Evolutionary conservation across 169 alveolate genomes (phyloP), one percentile per base, ranked within the genome.

Genomic region (Cryptosporidium meleagridis): DNA sequence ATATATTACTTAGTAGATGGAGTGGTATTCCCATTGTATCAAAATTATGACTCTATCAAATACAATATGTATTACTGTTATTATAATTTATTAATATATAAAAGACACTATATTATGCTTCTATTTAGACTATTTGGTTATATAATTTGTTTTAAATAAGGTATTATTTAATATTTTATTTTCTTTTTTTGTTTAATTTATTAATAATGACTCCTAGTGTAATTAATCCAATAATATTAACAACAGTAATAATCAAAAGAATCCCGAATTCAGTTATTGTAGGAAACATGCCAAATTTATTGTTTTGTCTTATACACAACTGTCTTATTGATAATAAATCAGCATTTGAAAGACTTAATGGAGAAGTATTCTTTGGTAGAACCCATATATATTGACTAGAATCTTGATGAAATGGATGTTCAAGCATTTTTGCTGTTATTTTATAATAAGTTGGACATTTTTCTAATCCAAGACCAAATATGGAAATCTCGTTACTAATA

Each of bases 1-100:
- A 73, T 39, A 23, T 59, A 29, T 52, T 73, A 52, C 48, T 73
- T 31, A 59, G 86, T 73, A 73, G 53, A 73, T 73, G 86, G 86
- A 73, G 86, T 73, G 86, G 86, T 26, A 73, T 73, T 31, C 86
- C 86, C 44, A 55, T 37, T 73, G 55, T 73, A 31, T 73, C 86
- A 16, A 73, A 53, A 73, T 51, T 73, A 23, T 73, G 33, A 73
- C 16, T 37, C 18, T 18, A n/a, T 35, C 5, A 23, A 23, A 48
- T 71, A 48, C n/a, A 48, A 55, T 55, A 55, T n/a, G 21, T 55
- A 26, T 2, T 55, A 55, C 26, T 23, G 10, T 23, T 21, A 2
- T 55, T 55, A 26, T 26, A 55, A 55, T 29, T 31, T 18, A 67
- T 67, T 9, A n/a, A 8, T 21, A 33, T 33, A 29, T 35, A 67